A percentile compares a stretch with the other conserved stretches of the same genome.
phyloP scores from a whole-genome alignment of 2,329 filamentous ascomycete genomes.

The Acrocalymma vagum region DNA sequence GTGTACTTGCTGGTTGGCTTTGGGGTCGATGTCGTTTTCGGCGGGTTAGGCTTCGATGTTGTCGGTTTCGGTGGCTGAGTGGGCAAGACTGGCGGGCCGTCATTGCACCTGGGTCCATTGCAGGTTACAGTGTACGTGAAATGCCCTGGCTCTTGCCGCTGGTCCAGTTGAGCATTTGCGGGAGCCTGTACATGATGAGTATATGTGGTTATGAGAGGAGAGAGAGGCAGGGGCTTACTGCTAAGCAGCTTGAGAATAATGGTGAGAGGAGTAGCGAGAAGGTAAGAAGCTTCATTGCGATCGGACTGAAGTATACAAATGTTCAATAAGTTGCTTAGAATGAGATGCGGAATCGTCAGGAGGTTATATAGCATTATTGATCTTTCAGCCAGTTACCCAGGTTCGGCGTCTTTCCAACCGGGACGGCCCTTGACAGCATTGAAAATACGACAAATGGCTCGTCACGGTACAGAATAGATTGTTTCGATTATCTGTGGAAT shows the following conservation, averaged over 20 bases:
- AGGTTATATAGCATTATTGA: too few species aligned
- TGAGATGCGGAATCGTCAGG: too few species aligned
- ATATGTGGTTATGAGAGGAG: background rate
- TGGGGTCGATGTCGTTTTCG: slow-evolving; percentile 10
- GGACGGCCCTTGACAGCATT: too few species aligned
- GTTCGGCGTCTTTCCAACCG: too few species aligned
- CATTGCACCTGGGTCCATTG: slow-evolving; percentile 22
- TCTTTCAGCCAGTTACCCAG: too few species aligned
- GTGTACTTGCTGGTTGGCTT: slow-evolving; percentile 13
- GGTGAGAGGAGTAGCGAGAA: slow-evolving; percentile 19
- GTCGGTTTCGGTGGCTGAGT: slow-evolving; percentile 13
- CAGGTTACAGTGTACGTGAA: slow-evolving; percentile 37
- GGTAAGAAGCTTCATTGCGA: slow-evolving; percentile 27
- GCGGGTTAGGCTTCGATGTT: slow-evolving; percentile 10
- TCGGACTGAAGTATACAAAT: background rate
- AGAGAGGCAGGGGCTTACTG: slow-evolving; percentile 19
- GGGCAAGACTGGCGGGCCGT: slow-evolving; percentile 16
- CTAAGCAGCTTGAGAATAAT: slow-evolving; percentile 23
- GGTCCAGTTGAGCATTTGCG: slow-evolving; percentile 24
- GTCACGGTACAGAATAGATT: too few species aligned
- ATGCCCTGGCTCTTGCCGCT: slow-evolving; percentile 27
- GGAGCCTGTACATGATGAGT: slow-evolving; percentile 31
- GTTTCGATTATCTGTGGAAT: too few species aligned
- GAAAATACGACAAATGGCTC: too few species aligned
- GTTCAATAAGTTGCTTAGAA: too few species aligned